These are phyloP conservation scores for Phaseolus lunatus DNA, from an alignment of 306 rosid genomes.

Conservation along the genomic window DNA sequence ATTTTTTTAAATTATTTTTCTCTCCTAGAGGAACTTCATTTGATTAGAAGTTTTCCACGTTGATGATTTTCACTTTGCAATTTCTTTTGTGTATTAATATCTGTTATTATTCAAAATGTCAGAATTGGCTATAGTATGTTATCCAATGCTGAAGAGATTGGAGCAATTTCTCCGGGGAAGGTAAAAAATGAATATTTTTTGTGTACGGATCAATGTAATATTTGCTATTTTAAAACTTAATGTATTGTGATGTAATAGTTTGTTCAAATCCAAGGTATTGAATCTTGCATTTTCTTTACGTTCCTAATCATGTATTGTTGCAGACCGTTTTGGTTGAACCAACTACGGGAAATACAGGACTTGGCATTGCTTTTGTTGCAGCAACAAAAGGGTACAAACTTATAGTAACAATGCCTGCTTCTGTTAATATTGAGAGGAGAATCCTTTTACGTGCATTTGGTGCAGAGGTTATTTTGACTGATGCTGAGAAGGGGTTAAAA, in stretches of 20 bases:
- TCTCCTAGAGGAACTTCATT: too few species aligned
- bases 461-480: constrained; percentile 84
- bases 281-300: constrained; percentile 35
- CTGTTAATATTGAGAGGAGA: constrained; percentile 85
- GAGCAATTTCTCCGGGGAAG: constrained; percentile 81
- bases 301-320: constrained; percentile 43
- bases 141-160: constrained; percentile 78
- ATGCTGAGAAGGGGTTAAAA: constrained; percentile 86
- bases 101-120: constrained; percentile 48
- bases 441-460: constrained; percentile 93
- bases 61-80: constrained; percentile 28
- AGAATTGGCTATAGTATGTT: constrained; percentile 95
- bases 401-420: constrained; percentile 91
- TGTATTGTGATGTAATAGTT: constrained; percentile 31
- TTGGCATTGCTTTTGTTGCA: constrained; percentile 91
- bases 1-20: too few species aligned
- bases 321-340: constrained; percentile 95
- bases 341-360: constrained; percentile 94
- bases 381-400: constrained; percentile 87
- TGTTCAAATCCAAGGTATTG: constrained; percentile 22
- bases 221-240: constrained; percentile 4
- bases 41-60: constrained; percentile 1
- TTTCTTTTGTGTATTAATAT: background rate
- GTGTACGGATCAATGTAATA: constrained; percentile 1
- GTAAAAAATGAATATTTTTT: constrained; percentile 47